Percentiles rank a stretch among this genome's conserved stretches.
These are phyloP conservation scores for Ilyonectria destructans DNA, from an alignment of 2,329 filamentous ascomycete species.

Conservation along the genomic window DNA sequence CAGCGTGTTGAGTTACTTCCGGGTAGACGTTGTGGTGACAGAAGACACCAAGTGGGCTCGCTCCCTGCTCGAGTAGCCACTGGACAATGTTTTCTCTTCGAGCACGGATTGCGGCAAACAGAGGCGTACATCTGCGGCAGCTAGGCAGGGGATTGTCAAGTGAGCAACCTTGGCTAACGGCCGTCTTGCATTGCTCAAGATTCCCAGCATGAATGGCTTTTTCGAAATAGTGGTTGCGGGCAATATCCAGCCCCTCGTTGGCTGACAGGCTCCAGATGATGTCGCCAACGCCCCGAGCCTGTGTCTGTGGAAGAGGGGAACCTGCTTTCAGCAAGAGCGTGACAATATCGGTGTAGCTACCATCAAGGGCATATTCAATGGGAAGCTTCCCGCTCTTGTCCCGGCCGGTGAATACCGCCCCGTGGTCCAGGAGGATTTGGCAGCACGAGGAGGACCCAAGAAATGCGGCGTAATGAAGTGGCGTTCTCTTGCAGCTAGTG, in stretches of 20 bases:
- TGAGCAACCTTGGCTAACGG: neutral
- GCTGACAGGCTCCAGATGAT: neutral
- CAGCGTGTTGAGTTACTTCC: conserved; percentile 9
- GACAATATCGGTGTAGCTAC: neutral
- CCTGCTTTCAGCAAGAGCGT: neutral
- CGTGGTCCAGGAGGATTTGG: neutral
- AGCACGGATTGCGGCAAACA: neutral
- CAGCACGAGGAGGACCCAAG: neutral
- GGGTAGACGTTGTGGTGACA: neutral
- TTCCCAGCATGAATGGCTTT: neutral
- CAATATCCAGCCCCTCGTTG: too few relatives aligned
- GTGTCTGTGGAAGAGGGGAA: neutral
- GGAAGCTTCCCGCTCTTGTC: neutral
- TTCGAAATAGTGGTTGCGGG: neutral
- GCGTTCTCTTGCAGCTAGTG: neutral
- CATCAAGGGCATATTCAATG: neutral
- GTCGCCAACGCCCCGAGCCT: neutral
- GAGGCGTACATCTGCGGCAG: conserved; percentile 7
- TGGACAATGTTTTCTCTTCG: neutral
- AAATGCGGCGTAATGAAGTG: conserved; percentile 13
- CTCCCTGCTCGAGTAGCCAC: conserved; percentile 4
- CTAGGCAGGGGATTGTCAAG: neutral
- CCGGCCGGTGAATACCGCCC: neutral
- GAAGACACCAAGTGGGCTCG: neutral
- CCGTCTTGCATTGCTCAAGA: neutral